These are phyloP conservation scores for Candida ovalis DNA, from an alignment of 805 yeast species.

Conservation along the genomic window DNA sequence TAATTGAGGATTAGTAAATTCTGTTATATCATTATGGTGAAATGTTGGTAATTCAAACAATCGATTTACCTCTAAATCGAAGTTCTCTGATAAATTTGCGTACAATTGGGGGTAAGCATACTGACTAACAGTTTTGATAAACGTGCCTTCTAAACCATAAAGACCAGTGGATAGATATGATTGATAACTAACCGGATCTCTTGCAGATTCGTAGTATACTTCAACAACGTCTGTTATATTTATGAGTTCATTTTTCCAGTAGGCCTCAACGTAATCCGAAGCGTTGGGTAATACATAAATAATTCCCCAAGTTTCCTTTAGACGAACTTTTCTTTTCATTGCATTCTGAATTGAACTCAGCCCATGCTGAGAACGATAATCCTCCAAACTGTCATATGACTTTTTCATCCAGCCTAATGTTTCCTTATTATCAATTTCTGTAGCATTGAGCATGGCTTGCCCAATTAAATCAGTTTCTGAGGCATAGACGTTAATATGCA, in stretches of 20 bases:
- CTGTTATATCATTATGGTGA: slow-evolving; percentile 45
- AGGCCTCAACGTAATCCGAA: slow-evolving; percentile 30
- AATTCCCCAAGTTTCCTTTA: slow-evolving; percentile 54
- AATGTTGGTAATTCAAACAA: slow-evolving; percentile 1
- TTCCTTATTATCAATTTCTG: background rate
- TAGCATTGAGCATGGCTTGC: background rate
- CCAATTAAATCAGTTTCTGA: background rate
- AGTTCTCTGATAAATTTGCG: background rate
- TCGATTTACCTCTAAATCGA: background rate
- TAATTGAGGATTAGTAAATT: slow-evolving; percentile 43
- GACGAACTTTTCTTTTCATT: slow-evolving; percentile 37
- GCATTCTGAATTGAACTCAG: background rate
- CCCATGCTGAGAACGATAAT: background rate
- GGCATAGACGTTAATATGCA: background rate
- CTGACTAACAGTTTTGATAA: no score
- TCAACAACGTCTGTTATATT: slow-evolving; percentile 26
- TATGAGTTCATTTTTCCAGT: background rate
- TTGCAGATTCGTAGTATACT: slow-evolving; percentile 49
- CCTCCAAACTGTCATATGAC: background rate
- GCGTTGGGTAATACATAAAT: slow-evolving; percentile 47
- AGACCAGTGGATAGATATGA: background rate
- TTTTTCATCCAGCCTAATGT: background rate
- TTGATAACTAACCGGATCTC: slow-evolving; percentile 46
- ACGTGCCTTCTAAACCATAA: background rate
- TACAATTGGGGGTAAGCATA: background rate